Evolutionary conservation across 108 stramenopile genomes (phyloP), one percentile per base, ranked within the genome.

Genomic region (Discostella stelligeroides): DNA sequence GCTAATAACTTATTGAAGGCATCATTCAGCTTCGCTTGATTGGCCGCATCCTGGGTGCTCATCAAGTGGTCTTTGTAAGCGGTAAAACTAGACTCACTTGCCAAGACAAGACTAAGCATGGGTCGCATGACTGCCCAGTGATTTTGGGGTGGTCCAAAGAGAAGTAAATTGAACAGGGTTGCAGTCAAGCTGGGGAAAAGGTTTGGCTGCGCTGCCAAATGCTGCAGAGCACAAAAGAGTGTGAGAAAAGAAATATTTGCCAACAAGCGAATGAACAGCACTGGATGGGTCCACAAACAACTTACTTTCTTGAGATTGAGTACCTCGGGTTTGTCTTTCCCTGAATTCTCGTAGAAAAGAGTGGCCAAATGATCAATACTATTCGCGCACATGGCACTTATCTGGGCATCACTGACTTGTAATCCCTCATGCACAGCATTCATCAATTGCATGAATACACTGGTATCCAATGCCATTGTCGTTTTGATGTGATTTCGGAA

Each of bases 91-190:
- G 87, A 79, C 79, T 97, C 97, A 45, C 88, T 92, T 17, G 97
- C 96, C 24, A 99, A 75, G 91, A 98, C 90, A 21, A 98, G 85
- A 82, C 91, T 92, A n/a, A 99, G 87, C 94, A 99, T 96, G 8
- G 98, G 98, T 28, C 97, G 83, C 82, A 97, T 97, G 20, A 99
- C 91, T 37, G 98, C 96, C 97, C 97, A 99, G 68, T 98, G 98
- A 72, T 97, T 97, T 60, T 89, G 88, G 41, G 96, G 92, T 23
- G 92, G 85, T 29, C 95, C 97, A 75, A 98, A 99, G 9, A 98
- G 80, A 39, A 99, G 79, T 40, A 96, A 76, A 62, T 95, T 97
- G 85, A 98, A 97, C n/a, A 98, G 82, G 14, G 98, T 97, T 15
- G 87, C 82, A 40, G 95, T 96, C 64, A 98, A 82, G 61, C 92